Evolutionary conservation across 2,329 filamentous ascomycete genomes (phyloP).

Genomic region (Paecilomyces variotii): DNA sequence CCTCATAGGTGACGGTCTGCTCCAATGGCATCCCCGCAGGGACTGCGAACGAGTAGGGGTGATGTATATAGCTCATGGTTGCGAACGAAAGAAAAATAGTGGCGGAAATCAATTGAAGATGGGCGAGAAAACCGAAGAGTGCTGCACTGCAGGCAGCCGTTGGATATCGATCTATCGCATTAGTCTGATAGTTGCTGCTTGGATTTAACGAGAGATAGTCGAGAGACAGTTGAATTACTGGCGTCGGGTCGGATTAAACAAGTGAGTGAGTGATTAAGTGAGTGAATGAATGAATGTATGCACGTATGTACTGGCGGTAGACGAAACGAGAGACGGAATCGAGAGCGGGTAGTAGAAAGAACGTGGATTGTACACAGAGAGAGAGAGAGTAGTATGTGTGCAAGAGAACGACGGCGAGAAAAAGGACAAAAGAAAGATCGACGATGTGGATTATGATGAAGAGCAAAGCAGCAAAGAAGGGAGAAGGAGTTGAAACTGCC

Average conservation of each 20-base stretch:
- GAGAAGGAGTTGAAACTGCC: neutral
- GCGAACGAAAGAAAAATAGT: slow-evolving; percentile 2
- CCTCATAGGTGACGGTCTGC: slow-evolving; percentile 27
- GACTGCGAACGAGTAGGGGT: slow-evolving; percentile 27
- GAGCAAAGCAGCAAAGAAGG: slow-evolving; percentile 8
- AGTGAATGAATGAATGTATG: neutral
- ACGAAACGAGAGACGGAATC: slow-evolving; percentile 7
- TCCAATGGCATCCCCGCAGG: slow-evolving; percentile 30
- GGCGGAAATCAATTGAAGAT: neutral
- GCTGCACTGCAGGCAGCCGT: slow-evolving; percentile 12
- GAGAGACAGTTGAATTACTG: neutral
- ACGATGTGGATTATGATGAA: slow-evolving; percentile 1
- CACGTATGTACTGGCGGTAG: neutral
- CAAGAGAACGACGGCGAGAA: slow-evolving; percentile 4
- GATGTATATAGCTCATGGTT: slow-evolving; percentile 33
- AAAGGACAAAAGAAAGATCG: slow-evolving; percentile 10
- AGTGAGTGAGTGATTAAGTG: neutral
- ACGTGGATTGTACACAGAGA: slow-evolving; percentile 5
- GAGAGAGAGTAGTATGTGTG: neutral
- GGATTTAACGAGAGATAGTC: neutral
- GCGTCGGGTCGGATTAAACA: neutral
- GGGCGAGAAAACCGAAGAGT: neutral
- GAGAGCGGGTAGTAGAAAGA: slow-evolving; percentile 6
- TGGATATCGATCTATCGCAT: slow-evolving; percentile 8
- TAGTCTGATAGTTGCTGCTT: neutral